Evolutionary conservation across 208 protist genomes (phyloP), one percentile per base, ranked within the genome.

Genomic region (Leishmania lainsoni): DNA sequence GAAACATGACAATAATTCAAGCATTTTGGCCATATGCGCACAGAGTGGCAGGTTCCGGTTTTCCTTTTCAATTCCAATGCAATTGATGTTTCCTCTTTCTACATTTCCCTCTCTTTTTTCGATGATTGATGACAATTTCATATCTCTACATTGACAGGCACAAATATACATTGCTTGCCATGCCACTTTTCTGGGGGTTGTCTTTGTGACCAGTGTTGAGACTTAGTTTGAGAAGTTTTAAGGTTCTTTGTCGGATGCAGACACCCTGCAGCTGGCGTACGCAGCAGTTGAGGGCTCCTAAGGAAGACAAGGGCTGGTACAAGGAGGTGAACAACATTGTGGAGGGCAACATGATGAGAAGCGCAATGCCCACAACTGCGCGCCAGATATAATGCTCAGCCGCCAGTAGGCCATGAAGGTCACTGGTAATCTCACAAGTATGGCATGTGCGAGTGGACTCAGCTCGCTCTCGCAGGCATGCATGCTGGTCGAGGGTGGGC

Each of bases 391-490:
- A 10, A 26, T 63, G 58, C 9, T 32, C 51, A 16, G 14, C 51
- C 14, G 1, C 51, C 51, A 54, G 51, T 54, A 17, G 8, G 10
- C 8, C 51, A 16, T 16, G 51, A 54, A 17, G 51, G 10, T 96
- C 77, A 89, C 89, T 2, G 95, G 83, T 10, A 87, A 94, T 75
- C 81, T 90, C 63, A 95, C 94, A 39, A 97, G 93, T 45, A 93
- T 94, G 87, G 95, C 93, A 17, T 98, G 95, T 79, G 85, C 90
- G 5, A 95, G 88, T 51, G 94, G 95, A 20, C 80, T 97, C 10
- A 91, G 93, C 76, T 90, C 95, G 8, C 92, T 98, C 52, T 51
- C 87, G 10, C 92, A 97, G 77, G 95, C 89, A 17, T 84, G 92
- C 59, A 87, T 90, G 85, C 69, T 96, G 75, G 93, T 98, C 68